These are phyloP conservation scores for Scheffersomyces quercinus DNA, from an alignment of 1,139 yeast species.

Conservation along the genomic window DNA sequence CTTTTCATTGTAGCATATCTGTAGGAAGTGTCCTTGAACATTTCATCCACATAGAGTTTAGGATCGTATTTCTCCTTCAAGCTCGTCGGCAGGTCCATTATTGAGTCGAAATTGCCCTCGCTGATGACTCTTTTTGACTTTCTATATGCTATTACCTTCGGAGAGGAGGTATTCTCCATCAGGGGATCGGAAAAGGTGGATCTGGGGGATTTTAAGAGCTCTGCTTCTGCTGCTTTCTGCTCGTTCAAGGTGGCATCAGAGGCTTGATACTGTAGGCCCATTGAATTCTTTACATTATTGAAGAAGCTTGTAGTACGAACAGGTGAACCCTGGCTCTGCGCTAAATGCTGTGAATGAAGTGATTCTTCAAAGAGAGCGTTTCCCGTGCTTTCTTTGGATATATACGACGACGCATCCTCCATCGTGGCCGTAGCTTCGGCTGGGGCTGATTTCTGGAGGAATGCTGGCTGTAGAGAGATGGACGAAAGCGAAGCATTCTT, in stretches of 20 bases:
- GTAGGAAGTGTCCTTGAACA: conserved; percentile 34
- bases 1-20: conserved; percentile 68
- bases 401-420: conserved; percentile 49
- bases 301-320: neutral
- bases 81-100: conserved; percentile 10
- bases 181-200: neutral
- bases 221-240: neutral
- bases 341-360: neutral
- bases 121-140: conserved; percentile 38
- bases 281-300: too few relatives aligned
- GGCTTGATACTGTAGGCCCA: too few relatives aligned
- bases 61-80: conserved; percentile 31
- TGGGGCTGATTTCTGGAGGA: conserved; percentile 48
- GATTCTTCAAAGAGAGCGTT: conserved; percentile 11
- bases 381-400: conserved; percentile 32
- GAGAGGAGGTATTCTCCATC: conserved; percentile 20
- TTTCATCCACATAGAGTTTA: conserved; percentile 39
- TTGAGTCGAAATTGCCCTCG: conserved; percentile 30
- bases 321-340: conserved; percentile 6
- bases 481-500: conserved; percentile 25
- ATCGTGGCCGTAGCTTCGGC: conserved; percentile 62
- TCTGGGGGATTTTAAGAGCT: neutral
- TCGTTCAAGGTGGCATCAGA: neutral
- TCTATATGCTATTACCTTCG: conserved; percentile 51
- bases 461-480: conserved; percentile 37